These are phyloP conservation scores for Leersia perrieri DNA, from an alignment of 176 grass and related monocot species.

Conservation along the genomic window DNA sequence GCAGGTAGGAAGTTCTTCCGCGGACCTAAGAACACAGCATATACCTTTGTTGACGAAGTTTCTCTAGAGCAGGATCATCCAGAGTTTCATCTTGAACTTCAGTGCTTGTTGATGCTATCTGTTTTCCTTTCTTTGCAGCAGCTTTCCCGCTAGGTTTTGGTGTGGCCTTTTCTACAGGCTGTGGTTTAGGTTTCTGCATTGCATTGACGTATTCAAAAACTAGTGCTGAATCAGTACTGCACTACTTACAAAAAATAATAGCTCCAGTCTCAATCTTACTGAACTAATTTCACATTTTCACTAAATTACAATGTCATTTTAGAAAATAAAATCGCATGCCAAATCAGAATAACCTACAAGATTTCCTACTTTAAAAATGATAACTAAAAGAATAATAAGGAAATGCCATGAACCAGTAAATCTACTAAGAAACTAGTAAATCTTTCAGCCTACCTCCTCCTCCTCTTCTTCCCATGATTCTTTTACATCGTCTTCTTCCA, in stretches of 20 bases:
- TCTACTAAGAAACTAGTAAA: neutral
- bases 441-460: conserved; percentile 53
- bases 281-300: neutral
- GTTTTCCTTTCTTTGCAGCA: conserved; percentile 67
- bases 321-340: neutral
- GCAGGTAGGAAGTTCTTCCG: neutral
- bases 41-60: conserved; percentile 90
- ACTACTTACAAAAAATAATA: neutral
- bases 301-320: neutral
- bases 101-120: conserved; percentile 52
- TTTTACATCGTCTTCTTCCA: conserved; percentile 75
- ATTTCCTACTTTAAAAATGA: neutral
- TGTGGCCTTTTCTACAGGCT: conserved; percentile 38
- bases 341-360: neutral
- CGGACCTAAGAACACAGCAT: neutral
- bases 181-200: conserved; percentile 67
- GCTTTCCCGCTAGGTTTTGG: conserved; percentile 52
- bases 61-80: conserved; percentile 65
- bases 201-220: neutral
- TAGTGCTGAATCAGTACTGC: conserved; percentile 10
- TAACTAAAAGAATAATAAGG: neutral
- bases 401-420: neutral
- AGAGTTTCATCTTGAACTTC: conserved; percentile 52
- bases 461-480: conserved; percentile 94
- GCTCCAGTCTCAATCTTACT: neutral